Conservation (phyloP, 306 rosid species). For the Sicyos baderoa region DNA sequence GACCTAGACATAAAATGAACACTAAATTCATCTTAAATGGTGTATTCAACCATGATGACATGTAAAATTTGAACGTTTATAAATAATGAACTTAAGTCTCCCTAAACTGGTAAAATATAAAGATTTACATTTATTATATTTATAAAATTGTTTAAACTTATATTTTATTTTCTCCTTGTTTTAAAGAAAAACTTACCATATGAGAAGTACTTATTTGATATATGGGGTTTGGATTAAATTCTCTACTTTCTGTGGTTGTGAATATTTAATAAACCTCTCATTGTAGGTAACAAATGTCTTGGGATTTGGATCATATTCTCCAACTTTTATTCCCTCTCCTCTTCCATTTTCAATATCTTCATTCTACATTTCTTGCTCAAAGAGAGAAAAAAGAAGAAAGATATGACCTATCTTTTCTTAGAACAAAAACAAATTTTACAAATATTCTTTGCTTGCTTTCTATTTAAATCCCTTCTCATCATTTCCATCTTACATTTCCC, state of each 20-base stretch:
- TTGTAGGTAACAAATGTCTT: neutral
- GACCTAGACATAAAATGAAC: too few relatives aligned
- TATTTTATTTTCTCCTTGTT: neutral
- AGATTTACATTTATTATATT: too few relatives aligned
- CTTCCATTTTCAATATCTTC: neutral
- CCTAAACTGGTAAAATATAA: too few relatives aligned
- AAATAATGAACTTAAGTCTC: too few relatives aligned
- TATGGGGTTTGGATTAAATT: neutral
- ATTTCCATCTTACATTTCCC: neutral
- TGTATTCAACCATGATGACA: too few relatives aligned
- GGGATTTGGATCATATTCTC: constrained; percentile 7
- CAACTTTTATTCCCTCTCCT: neutral
- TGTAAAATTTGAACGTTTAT: too few relatives aligned
- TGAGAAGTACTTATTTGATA: neutral
- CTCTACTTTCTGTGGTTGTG: neutral
- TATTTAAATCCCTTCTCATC: neutral
- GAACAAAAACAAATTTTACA: constrained; percentile 6
- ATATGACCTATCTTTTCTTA: neutral
- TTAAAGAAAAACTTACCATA: too few relatives aligned
- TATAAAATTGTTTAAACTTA: neutral
- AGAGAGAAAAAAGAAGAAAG: neutral
- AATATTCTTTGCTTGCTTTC: constrained; percentile 12
- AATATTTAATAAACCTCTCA: constrained; percentile 1
- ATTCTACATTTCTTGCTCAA: neutral
- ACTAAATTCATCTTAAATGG: too few relatives aligned